Evolutionary conservation across 805 yeast genomes (phyloP).

Genomic region (Metschnikowia peoriensis): DNA sequence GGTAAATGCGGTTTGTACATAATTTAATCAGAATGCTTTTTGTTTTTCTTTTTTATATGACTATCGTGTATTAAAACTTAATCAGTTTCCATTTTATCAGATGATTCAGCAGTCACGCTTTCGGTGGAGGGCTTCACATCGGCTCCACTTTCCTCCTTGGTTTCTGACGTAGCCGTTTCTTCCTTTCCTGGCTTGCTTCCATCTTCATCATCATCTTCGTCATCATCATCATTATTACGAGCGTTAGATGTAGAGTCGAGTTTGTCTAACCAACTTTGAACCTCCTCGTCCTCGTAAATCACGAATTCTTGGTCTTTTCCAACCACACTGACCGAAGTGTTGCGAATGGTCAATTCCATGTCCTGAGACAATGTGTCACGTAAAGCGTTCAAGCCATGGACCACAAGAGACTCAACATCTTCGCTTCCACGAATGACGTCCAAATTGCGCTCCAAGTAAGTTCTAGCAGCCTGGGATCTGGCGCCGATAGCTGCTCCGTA

Average conservation of each 20-base stretch:
- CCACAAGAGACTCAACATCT: conserved; percentile 69
- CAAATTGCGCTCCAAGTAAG: conserved; percentile 85
- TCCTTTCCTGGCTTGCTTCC: conserved; percentile 16
- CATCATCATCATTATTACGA: conserved; percentile 47
- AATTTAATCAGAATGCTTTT: background rate
- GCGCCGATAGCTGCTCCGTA: conserved; percentile 97
- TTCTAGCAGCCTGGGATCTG: conserved; percentile 96
- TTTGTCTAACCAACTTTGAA: conserved; percentile 76
- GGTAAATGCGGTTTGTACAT: background rate
- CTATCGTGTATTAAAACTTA: conserved; percentile 13
- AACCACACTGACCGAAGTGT: conserved; percentile 91
- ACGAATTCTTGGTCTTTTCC: conserved; percentile 76
- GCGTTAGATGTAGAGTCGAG: conserved; percentile 65
- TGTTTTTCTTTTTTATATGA: background rate
- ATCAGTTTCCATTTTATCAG: conserved; percentile 43
- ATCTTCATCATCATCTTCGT: conserved; percentile 26
- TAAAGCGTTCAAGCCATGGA: conserved; percentile 84
- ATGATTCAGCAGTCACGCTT: conserved; percentile 15
- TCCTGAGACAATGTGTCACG: conserved; percentile 95
- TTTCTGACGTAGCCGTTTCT: conserved; percentile 6
- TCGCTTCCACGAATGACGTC: conserved; percentile 61
- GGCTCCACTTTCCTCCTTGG: conserved; percentile 4
- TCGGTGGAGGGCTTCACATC: conserved; percentile 14
- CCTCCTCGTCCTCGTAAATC: conserved; percentile 82
- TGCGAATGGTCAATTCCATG: conserved; percentile 78